Conservation (phyloP, 371 early-diverging fungal genomes). For the Batkoa obscura region DNA sequence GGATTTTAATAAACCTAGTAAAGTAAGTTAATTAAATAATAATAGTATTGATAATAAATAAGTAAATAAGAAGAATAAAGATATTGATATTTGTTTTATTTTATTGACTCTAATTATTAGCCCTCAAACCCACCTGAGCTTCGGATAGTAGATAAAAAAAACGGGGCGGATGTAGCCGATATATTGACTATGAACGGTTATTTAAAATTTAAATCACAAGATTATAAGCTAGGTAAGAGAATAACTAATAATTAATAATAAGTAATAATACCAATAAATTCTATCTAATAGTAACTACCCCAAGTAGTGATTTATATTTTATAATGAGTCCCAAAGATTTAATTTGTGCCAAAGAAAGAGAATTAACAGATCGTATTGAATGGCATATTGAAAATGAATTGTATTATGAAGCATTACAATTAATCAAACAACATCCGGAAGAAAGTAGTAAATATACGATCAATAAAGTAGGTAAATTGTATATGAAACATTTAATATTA, state of each 20-base stretch:
- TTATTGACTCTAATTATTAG: slow-evolving; percentile 1
- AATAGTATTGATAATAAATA: not conserved
- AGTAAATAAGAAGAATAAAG: not conserved
- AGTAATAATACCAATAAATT: not conserved
- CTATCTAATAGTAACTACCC: slow-evolving; percentile 15
- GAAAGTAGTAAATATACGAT: slow-evolving; percentile 30
- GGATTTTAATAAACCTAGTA: slow-evolving; percentile 8
- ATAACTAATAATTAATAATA: too few species aligned
- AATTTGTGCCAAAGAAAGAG: slow-evolving; percentile 68
- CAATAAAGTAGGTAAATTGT: slow-evolving; percentile 62
- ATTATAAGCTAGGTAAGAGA: slow-evolving; percentile 50
- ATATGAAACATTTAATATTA: slow-evolving; percentile 49
- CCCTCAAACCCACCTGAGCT: slow-evolving; percentile 64
- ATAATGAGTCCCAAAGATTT: slow-evolving; percentile 84
- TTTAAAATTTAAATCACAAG: slow-evolving; percentile 73
- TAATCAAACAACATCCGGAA: slow-evolving; percentile 22
- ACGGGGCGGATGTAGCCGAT: slow-evolving; percentile 72
- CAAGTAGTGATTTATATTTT: slow-evolving; percentile 50
- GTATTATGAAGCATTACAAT: slow-evolving; percentile 61
- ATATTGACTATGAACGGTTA: slow-evolving; percentile 61
- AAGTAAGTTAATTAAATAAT: not conserved
- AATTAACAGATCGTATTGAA: slow-evolving; percentile 75
- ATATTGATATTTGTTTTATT: not conserved
- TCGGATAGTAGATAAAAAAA: slow-evolving; percentile 57
- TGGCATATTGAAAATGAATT: slow-evolving; percentile 64